A percentile compares a stretch with the other conserved stretches of the same genome.
Conservation (phyloP, 148 eudicot species). For the Rhododendron vialii region DNA sequence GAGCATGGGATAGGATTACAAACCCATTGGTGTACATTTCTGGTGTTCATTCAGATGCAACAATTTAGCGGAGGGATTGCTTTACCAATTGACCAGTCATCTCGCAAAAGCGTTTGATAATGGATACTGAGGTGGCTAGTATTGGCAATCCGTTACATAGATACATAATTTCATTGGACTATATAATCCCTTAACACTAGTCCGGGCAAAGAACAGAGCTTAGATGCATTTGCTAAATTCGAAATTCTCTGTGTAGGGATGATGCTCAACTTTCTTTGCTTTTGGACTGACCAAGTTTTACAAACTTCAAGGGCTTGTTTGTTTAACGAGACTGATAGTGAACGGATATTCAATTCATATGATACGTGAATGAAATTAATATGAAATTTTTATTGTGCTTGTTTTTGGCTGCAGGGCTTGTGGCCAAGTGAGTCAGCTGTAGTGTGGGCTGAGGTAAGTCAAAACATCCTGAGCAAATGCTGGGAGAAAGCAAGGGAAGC, state of each 20-base stretch:
- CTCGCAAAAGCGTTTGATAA: too few species aligned
- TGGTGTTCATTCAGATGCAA: too few species aligned
- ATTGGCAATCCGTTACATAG: too few species aligned
- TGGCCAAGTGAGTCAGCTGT: conserved; percentile 53
- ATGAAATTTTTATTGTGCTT: background rate
- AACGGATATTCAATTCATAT: background rate
- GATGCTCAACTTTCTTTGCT: background rate
- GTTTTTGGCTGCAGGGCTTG: conserved; percentile 37
- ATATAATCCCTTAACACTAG: background rate
- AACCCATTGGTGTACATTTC: too few species aligned
- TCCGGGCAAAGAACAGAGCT: background rate
- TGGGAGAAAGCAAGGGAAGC: conserved; percentile 86
- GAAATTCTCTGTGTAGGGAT: background rate
- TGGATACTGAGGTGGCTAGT: too few species aligned
- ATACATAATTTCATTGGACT: background rate
- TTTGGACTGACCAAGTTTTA: background rate
- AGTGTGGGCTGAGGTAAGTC: conserved; percentile 73
- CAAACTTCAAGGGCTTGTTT: background rate
- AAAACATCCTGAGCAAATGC: conserved; percentile 42
- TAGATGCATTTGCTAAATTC: background rate
- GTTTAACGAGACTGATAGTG: background rate
- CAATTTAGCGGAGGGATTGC: too few species aligned
- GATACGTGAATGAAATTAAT: background rate
- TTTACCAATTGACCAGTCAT: too few species aligned
- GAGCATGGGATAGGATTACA: too few species aligned